phyloP scores from a whole-genome alignment of 495 filamentous ascomycete genomes.

The Podospora anserina region DNA sequence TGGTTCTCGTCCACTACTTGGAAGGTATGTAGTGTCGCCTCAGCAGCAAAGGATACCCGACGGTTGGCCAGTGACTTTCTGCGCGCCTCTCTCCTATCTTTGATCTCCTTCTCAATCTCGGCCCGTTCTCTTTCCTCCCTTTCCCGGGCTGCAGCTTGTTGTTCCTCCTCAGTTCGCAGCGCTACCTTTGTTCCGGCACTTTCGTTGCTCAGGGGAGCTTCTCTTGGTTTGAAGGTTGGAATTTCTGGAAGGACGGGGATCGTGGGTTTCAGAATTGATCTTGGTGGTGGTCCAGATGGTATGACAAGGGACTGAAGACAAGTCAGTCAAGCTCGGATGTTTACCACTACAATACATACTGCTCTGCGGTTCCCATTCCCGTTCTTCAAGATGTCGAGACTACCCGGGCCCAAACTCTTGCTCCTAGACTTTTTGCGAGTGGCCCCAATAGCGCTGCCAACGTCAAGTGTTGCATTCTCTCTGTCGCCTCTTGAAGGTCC shows the following conservation, averaged over 20 bases:
- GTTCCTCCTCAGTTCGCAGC: conserved; percentile 70
- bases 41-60: conserved; percentile 93
- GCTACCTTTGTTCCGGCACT: conserved; percentile 46
- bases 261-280: conserved; percentile 85
- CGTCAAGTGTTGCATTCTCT: conserved; percentile 69
- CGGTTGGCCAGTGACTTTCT: conserved; percentile 91
- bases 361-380: conserved; percentile 77
- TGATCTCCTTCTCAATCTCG: conserved; percentile 63
- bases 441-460: conserved; percentile 43
- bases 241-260: conserved; percentile 65
- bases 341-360: conserved; percentile 44
- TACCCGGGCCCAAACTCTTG: conserved; percentile 91
- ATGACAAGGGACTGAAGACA: conserved; percentile 48
- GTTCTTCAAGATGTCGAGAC: conserved; percentile 75
- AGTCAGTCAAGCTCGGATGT: conserved; percentile 17
- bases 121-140: conserved; percentile 68
- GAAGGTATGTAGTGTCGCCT: conserved; percentile 97
- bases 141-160: conserved; percentile 70
- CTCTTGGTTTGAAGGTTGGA: conserved; percentile 46
- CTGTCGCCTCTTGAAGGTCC: conserved; percentile 62
- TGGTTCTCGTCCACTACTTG: conserved; percentile 88
- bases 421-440: conserved; percentile 76
- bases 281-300: conserved; percentile 44
- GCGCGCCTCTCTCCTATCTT: conserved; percentile 75
- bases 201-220: conserved; percentile 32